Evolutionary conservation across 2,329 filamentous ascomycete genomes (phyloP).

Genomic region (Leptographium procerum): DNA sequence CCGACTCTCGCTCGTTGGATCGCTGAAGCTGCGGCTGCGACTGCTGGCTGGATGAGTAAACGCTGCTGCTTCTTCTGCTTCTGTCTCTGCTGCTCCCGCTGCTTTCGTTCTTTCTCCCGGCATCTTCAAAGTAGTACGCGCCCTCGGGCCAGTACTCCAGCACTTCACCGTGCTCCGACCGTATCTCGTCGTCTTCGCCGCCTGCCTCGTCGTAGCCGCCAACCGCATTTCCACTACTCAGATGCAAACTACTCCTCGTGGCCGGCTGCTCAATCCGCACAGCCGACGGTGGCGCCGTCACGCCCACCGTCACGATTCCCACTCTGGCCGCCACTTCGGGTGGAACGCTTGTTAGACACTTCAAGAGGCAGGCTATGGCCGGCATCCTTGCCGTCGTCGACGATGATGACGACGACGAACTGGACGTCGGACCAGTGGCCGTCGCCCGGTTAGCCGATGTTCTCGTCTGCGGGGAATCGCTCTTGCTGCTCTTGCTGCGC

Average conservation of each 20-base stretch:
- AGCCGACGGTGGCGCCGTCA: background rate
- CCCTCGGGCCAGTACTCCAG: conserved; percentile 7
- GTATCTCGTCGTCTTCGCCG: conserved; percentile 1
- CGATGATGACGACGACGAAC: background rate
- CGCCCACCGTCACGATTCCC: conserved; percentile 4
- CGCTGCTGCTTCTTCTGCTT: too few species aligned
- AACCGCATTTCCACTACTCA: background rate
- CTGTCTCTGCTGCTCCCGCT: background rate
- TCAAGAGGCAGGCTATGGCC: conserved; percentile 5
- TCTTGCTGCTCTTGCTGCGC: too few species aligned
- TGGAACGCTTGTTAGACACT: conserved; percentile 4
- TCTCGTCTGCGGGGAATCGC: too few species aligned
- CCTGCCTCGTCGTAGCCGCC: background rate
- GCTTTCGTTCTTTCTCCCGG: too few species aligned
- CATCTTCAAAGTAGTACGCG: conserved; percentile 8
- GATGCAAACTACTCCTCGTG: background rate
- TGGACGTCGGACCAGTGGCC: background rate
- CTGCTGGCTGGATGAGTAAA: too few species aligned
- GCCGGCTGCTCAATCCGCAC: background rate
- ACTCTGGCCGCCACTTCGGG: background rate
- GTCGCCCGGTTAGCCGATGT: background rate
- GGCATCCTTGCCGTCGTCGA: conserved; percentile 4
- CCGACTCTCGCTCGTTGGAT: too few species aligned
- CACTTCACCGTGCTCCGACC: background rate
- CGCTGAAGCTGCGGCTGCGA: too few species aligned